Base-by-base conservation (phyloP, 78 protist species). In the Dictyostelium discoideum region DNA sequence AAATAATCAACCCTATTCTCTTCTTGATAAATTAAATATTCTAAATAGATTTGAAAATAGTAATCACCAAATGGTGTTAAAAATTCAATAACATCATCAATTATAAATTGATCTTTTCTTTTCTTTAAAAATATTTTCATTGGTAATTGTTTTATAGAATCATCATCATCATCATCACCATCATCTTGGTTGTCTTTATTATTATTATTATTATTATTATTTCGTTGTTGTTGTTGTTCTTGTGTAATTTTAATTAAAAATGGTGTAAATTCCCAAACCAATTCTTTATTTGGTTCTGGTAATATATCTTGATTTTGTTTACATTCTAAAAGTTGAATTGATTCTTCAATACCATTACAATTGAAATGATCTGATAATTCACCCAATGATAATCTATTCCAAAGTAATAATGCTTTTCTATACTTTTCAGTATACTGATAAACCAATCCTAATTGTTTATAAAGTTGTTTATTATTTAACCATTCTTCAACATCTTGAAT, bases 401-500 rank as follows among this genome's bases (percentile, higher is more conserved):
- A 90, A 16, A 67, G 50, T 5, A 82, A 14, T 2, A 90, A 48
- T 11, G 95, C 95, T 4, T 73, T 63, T 80, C 95, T 80, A 54
- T 90, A 90, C 76, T 82, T 90, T 60, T 90, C 95, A n/a, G 95
- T 72, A 8, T 48, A 90, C 22, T 90, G 95, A 44, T 26, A 90
- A n/a, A 90, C 37, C 0, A 82, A 5, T 14, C 95, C 95, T 5
- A 90, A 50, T n/a, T 74, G 57, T 14, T 57, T 54, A 16, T 37
- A 90, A 11, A 69, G 32, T 54, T 69, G 24, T 14, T 73, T 74
- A 44, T 22, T 11, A 6, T 48, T 80, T 29, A 90, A n/a, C 87
- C 88, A 90, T 18, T 90, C 95, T 22, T 90, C 95, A 13, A 90
- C 8, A 42, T 90, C 95, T 69, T 90, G 95, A 67, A 57, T n/a